These are phyloP conservation scores for Picochlorum costavermella DNA, from an alignment of 139 green algal genomes.

Conservation along the genomic window DNA sequence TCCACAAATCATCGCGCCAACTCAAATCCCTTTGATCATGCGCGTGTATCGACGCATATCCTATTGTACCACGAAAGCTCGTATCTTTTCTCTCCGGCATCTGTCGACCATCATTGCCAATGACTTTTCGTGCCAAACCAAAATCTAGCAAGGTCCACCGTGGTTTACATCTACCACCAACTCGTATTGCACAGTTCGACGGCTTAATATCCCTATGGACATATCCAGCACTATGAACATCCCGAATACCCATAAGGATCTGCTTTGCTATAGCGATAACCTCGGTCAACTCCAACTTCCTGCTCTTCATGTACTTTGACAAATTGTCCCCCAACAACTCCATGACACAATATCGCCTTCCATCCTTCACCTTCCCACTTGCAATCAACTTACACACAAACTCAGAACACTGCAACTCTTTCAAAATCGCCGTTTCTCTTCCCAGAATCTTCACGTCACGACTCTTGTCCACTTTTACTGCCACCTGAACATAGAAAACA, in stretches of 20 bases:
- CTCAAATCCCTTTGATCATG: conserved; percentile 51
- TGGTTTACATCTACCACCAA: not conserved
- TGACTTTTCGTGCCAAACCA: conserved; percentile 54
- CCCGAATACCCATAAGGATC: conserved; percentile 49
- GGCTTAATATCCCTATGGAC: conserved; percentile 81
- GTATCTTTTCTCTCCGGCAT: conserved; percentile 42
- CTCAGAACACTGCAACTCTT: conserved; percentile 22
- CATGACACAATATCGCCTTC: conserved; percentile 70
- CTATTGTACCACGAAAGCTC: conserved; percentile 67
- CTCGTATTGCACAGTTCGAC: conserved; percentile 60
- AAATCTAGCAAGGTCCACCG: conserved; percentile 67
- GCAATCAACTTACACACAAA: conserved; percentile 30
- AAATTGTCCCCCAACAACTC: conserved; percentile 73
- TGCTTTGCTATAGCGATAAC: conserved; percentile 9
- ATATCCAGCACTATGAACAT: conserved; percentile 48
- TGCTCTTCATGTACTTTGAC: conserved; percentile 35
- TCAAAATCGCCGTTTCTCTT: conserved; percentile 44
- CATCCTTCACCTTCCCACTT: conserved; percentile 29
- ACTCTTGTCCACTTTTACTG: conserved; percentile 54
- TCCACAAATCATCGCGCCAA: conserved; percentile 84
- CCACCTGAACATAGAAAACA: conserved; percentile 30
- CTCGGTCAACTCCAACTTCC: conserved; percentile 22
- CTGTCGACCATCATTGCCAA: conserved; percentile 25
- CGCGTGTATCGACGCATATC: conserved; percentile 66
- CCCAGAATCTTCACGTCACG: conserved; percentile 41